phyloP scores from a whole-genome alignment of 192 early-diverging fungal genomes.

The Coemansia sp. region DNA sequence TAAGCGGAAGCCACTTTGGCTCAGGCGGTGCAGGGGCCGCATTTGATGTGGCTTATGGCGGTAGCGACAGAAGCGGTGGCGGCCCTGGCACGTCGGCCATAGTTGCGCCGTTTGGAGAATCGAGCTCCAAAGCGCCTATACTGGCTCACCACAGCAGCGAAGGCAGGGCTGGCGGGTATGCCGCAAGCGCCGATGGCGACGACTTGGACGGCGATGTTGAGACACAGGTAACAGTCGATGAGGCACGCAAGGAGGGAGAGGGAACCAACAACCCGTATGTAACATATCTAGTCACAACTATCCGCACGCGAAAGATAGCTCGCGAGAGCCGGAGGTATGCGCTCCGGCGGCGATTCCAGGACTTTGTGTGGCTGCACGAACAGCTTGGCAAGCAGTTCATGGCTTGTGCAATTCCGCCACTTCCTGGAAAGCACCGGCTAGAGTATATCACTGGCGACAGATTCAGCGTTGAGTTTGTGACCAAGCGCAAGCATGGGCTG shows the following conservation, averaged over 20 bases:
- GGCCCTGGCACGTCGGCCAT: neutral
- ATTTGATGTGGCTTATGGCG: slow-evolving; percentile 38
- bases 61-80: slow-evolving; percentile 1
- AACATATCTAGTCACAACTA: slow-evolving; percentile 78
- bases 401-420: slow-evolving; percentile 80
- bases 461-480: slow-evolving; percentile 90
- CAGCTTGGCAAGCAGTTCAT: slow-evolving; percentile 73
- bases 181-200: slow-evolving; percentile 1
- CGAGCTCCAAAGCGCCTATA: slow-evolving; percentile 12
- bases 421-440: slow-evolving; percentile 90
- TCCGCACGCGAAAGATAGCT: slow-evolving; percentile 23
- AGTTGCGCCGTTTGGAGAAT: slow-evolving; percentile 8
- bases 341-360: slow-evolving; percentile 88
- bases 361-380: slow-evolving; percentile 88
- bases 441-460: slow-evolving; percentile 95
- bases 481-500: slow-evolving; percentile 70
- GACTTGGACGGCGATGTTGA: slow-evolving; percentile 21
- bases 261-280: slow-evolving; percentile 78
- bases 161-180: slow-evolving; percentile 4
- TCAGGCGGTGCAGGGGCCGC: slow-evolving; percentile 7
- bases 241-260: slow-evolving; percentile 89
- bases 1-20: slow-evolving; percentile 7
- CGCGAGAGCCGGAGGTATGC: slow-evolving; percentile 55
- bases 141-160: neutral
- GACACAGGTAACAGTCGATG: slow-evolving; percentile 64